Base-by-base conservation (phyloP, 345 rosid species). In the Odontarrhena argentea region DNA sequence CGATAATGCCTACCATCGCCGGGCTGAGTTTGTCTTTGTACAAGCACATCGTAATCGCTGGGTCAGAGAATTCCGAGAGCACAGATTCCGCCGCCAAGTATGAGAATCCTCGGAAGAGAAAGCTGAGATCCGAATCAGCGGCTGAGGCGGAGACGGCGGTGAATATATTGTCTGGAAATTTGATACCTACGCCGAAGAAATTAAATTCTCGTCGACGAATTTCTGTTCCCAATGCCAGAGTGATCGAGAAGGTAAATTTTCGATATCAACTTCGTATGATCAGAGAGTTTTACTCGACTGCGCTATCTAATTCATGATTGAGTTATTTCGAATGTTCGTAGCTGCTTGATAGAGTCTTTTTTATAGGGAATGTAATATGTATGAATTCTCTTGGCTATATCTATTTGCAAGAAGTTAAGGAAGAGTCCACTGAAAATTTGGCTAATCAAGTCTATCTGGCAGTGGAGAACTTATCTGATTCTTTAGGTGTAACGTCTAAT, bases 1-100 rank as follows among this genome's bases (percentile, higher is more conserved):
- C 66, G 11, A 32, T 5, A 32, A 89, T 89, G 93, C 89, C 91
- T 73, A 68, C 85, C 53, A 68, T 82, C 32, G 79, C 71, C 11
- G 74, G 51, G 34, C 74, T 70, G 43, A 70, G 47, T 37, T 75
- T 76, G n/a, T 78, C 86, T 30, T 71, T 83, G 30, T 15, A 11
- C 73, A 66, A 70, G 30, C 67, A 66, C 51, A 47, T 63, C 51
- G 43, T 13, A 8, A 37, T 68, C 61, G 57, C 63, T 45, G 67
- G 46, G 26, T 57, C 80, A 37, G 83, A 70, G 53, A 74, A 57
- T 60, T 18, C 45, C 36, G 48, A 32, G 77, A 8, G 42, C 42
- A 9, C 40, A 24, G 75, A 40, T 66, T 80, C 83, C 46, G 45
- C 47, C 47, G 55, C 60, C 36, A 32, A 28, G 6, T 63, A 68